phyloP scores from a whole-genome alignment of 768 basidiomycete genomes.

The Naganishia vishniacii region DNA sequence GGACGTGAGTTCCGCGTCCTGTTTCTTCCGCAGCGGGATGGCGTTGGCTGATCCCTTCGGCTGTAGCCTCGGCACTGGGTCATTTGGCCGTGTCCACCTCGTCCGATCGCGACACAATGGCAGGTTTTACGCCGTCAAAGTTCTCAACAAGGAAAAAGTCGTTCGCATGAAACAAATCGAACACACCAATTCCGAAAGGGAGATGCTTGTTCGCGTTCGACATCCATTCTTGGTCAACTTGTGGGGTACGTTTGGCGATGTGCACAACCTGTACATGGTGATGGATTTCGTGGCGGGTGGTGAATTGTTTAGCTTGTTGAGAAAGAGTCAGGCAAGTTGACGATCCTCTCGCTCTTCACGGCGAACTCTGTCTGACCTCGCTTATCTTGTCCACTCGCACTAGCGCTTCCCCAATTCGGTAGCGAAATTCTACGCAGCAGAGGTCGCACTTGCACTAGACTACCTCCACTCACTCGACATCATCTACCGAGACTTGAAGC shows the following conservation, averaged over 20 bases:
- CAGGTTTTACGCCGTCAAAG: conserved; percentile 95
- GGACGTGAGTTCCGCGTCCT: conserved; percentile 40
- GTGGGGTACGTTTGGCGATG: conserved; percentile 64
- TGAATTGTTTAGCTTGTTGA: conserved; percentile 69
- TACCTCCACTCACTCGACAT: conserved; percentile 50
- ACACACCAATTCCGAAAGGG: conserved; percentile 50
- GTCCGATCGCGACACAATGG: conserved; percentile 87
- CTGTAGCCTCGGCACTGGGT: conserved; percentile 45
- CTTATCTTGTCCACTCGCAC: not conserved
- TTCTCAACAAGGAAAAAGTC: conserved; percentile 86
- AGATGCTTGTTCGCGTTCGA: conserved; percentile 50
- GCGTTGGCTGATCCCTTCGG: not conserved
- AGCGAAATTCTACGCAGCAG: conserved; percentile 51
- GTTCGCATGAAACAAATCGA: conserved; percentile 57
- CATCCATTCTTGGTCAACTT: conserved; percentile 77
- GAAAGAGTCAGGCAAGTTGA: conserved; percentile 72
- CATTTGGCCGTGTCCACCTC: conserved; percentile 49
- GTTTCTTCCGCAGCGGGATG: not conserved
- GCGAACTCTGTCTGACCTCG: too few species aligned
- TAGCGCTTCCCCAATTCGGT: conserved; percentile 51
- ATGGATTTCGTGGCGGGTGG: conserved; percentile 52
- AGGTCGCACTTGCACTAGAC: conserved; percentile 50
- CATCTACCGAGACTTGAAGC: conserved; percentile 51
- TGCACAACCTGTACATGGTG: conserved; percentile 50
- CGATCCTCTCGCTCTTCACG: conserved; percentile 21